These are phyloP conservation scores for Podospora comata DNA, from an alignment of 495 filamentous ascomycete genomes.

Conservation along the genomic window DNA sequence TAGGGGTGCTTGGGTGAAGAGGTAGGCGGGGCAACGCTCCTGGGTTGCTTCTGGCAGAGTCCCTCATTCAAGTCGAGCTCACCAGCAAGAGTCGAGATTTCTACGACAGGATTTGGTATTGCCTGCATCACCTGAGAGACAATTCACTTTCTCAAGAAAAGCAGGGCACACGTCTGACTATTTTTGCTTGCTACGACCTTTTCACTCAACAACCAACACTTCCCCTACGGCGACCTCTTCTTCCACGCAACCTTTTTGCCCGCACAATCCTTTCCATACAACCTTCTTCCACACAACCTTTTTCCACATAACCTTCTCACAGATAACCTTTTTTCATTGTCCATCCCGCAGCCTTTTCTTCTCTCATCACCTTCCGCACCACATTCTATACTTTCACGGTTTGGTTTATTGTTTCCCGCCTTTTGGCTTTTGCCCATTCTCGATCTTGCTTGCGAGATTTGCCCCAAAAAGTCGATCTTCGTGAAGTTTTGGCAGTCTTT, in stretches of 20 bases:
- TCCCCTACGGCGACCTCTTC: not conserved
- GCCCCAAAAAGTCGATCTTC: not conserved
- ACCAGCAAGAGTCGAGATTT: not conserved
- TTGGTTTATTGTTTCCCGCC: too few relatives aligned
- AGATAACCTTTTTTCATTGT: not conserved
- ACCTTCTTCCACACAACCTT: not conserved
- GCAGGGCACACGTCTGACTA: not conserved
- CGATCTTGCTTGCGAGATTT: not conserved
- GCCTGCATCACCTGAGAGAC: not conserved
- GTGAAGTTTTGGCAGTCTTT: not conserved
- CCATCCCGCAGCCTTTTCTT: not conserved
- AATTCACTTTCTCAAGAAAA: not conserved
- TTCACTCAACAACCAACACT: not conserved
- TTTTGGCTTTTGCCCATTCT: not conserved
- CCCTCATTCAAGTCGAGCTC: not conserved
- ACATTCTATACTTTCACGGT: too few relatives aligned
- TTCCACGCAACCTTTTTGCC: not conserved
- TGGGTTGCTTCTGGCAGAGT: not conserved
- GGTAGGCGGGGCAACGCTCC: not conserved
- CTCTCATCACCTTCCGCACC: not conserved
- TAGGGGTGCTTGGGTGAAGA: not conserved
- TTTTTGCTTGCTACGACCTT: not conserved
- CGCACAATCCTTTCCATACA: not conserved
- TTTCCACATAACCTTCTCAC: not conserved
- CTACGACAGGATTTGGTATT: not conserved